phyloP scores from a whole-genome alignment of 1,139 yeast species.

The Sugiyamaella neomexicana region DNA sequence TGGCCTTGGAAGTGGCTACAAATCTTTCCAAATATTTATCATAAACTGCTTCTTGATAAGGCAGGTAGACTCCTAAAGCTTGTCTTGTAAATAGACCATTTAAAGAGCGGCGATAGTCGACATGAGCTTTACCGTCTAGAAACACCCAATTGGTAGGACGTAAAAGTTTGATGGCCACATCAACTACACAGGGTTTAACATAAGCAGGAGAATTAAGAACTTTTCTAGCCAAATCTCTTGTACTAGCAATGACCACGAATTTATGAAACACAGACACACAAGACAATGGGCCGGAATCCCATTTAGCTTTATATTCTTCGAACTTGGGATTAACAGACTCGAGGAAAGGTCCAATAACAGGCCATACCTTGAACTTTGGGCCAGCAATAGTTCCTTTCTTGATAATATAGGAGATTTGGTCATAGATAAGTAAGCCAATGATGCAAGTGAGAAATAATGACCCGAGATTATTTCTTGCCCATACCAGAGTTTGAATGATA shows the following conservation, averaged over 20 bases:
- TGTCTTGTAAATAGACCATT: constrained; percentile 84
- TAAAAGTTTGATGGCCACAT: constrained; percentile 87
- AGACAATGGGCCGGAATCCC: constrained; percentile 91
- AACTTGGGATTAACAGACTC: constrained; percentile 96
- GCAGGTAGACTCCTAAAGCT: constrained; percentile 81
- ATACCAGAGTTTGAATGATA: constrained; percentile 11
- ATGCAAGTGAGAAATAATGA: constrained; percentile 54
- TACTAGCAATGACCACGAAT: constrained; percentile 92
- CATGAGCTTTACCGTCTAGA: constrained; percentile 91
- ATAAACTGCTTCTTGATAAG: constrained; percentile 79
- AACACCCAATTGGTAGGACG: constrained; percentile 98
- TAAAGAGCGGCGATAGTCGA: constrained; percentile 86
- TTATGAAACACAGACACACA: constrained; percentile 98
- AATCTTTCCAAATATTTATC: constrained; percentile 74
- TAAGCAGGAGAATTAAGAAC: constrained; percentile 79
- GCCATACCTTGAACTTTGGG: constrained; percentile 83
- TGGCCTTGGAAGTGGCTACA: constrained; percentile 50
- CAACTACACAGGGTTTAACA: constrained; percentile 97
- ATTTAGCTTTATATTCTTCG: constrained; percentile 86
- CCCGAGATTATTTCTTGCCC: constrained; percentile 36
- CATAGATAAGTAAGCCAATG: constrained; percentile 61
- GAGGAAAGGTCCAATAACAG: constrained; percentile 92
- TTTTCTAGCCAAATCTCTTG: constrained; percentile 87
- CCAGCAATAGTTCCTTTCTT: constrained; percentile 90
- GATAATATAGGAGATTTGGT: constrained; percentile 74